These are phyloP conservation scores for Diaporthe batatas DNA, from an alignment of 2,329 filamentous ascomycete genomes.

Conservation along the genomic window DNA sequence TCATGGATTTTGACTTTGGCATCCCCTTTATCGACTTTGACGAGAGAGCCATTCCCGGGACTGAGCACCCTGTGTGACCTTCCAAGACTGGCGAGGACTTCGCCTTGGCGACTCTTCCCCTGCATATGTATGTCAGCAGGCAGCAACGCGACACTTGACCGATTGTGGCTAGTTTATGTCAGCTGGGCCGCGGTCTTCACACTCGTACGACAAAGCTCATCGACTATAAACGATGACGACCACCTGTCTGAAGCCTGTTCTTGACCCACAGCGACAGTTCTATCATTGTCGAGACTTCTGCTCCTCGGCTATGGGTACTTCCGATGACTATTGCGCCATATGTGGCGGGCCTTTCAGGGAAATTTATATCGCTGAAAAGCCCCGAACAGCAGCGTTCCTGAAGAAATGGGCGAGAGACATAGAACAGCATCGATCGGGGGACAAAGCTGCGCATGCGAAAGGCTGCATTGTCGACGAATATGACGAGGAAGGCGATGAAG, in stretches of 20 bases:
- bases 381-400: slow-evolving; percentile 22
- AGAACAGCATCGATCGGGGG: not conserved
- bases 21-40: slow-evolving; percentile 45
- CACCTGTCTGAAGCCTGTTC: no score
- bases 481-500: not conserved
- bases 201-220: not conserved
- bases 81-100: no score
- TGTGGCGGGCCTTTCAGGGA: slow-evolving; percentile 18
- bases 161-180: not conserved
- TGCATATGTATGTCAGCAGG: not conserved
- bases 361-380: not conserved
- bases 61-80: slow-evolving; percentile 7
- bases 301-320: not conserved
- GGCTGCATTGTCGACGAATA: not conserved
- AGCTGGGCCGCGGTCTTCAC: no score
- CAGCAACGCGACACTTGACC: not conserved
- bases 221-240: not conserved
- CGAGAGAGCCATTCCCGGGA: slow-evolving; percentile 8
- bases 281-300: not conserved
- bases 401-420: not conserved
- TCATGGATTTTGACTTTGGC: slow-evolving; percentile 44
- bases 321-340: slow-evolving; percentile 28
- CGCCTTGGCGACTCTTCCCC: not conserved
- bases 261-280: not conserved
- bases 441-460: no score